phyloP scores from a whole-genome alignment of 345 rosid genomes.

The Cardamine resedifolia region DNA sequence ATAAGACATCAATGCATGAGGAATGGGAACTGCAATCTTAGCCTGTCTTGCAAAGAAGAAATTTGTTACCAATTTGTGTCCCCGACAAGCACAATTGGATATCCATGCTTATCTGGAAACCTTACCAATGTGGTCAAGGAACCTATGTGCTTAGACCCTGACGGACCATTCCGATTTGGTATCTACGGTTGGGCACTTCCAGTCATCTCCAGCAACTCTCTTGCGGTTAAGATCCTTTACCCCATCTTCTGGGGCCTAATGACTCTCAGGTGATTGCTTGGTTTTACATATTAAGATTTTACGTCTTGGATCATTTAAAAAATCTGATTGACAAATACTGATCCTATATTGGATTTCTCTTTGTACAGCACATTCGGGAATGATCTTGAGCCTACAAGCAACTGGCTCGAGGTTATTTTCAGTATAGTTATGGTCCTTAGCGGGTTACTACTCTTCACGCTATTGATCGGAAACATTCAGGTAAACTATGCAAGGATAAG shows the following conservation, averaged over 20 bases:
- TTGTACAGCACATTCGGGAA: constrained; percentile 76
- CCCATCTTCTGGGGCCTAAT: constrained; percentile 93
- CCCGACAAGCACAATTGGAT: constrained; percentile 36
- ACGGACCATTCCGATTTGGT: constrained; percentile 70
- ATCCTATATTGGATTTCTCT: not conserved
- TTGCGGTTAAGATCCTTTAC: constrained; percentile 74
- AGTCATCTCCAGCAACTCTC: constrained; percentile 78
- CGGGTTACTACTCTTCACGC: constrained; percentile 79
- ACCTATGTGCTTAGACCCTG: constrained; percentile 64
- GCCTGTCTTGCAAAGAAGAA: constrained; percentile 67
- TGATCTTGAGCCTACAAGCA: constrained; percentile 77
- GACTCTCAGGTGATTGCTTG: constrained; percentile 67
- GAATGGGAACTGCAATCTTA: constrained; percentile 45
- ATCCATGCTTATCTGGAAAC: constrained; percentile 55
- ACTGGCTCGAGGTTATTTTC: constrained; percentile 74
- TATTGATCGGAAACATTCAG: constrained; percentile 87
- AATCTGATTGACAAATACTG: not conserved
- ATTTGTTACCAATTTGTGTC: constrained; percentile 53
- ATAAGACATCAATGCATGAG: constrained; percentile 63
- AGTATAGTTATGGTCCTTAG: constrained; percentile 75
- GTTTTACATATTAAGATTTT: not conserved
- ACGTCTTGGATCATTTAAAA: not conserved
- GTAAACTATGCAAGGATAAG: constrained; percentile 37
- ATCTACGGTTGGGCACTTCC: constrained; percentile 80
- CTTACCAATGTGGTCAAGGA: constrained; percentile 40